Evolutionary conservation across 2,329 filamentous ascomycete genomes (phyloP).

Genomic region (Diaporthe vaccinii): DNA sequence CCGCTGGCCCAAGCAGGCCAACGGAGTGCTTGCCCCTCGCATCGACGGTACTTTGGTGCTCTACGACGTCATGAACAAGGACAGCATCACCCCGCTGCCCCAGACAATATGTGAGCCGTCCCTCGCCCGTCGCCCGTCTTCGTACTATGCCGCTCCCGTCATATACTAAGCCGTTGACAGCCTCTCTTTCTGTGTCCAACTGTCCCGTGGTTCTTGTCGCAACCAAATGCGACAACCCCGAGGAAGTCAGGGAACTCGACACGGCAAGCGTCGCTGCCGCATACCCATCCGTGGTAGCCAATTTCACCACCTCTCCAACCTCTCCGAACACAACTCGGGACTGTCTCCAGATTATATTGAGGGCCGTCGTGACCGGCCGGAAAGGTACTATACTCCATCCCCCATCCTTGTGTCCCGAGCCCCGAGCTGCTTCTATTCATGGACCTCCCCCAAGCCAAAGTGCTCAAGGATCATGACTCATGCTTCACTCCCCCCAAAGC

Average conservation of each 20-base stretch:
- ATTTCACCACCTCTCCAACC: conserved; percentile 79
- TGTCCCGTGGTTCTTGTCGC: conserved; percentile 86
- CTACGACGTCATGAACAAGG: conserved; percentile 87
- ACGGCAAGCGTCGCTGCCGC: conserved; percentile 72
- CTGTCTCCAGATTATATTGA: conserved; percentile 82
- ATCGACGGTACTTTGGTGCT: conserved; percentile 88
- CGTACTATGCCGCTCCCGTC: conserved; percentile 9
- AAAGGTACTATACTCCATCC: conserved; percentile 69
- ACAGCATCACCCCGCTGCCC: conserved; percentile 80
- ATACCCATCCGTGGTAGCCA: conserved; percentile 78
- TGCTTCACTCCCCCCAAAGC: conserved; percentile 5
- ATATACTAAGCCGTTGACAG: conserved; percentile 59
- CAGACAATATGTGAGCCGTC: conserved; percentile 80
- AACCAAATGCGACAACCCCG: conserved; percentile 88
- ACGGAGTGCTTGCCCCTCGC: conserved; percentile 78
- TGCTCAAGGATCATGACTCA: conserved; percentile 26
- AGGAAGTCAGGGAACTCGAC: conserved; percentile 78
- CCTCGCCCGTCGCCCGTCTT: not conserved
- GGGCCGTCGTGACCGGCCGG: conserved; percentile 76
- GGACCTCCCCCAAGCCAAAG: not conserved
- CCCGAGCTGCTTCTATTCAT: conserved; percentile 32
- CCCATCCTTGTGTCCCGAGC: conserved; percentile 31
- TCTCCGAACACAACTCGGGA: conserved; percentile 79
- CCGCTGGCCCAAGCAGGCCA: conserved; percentile 76
- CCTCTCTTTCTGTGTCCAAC: conserved; percentile 78